Base-by-base conservation (phyloP, 306 rosid genomes). In the Oxytropis ochrocephala region DNA sequence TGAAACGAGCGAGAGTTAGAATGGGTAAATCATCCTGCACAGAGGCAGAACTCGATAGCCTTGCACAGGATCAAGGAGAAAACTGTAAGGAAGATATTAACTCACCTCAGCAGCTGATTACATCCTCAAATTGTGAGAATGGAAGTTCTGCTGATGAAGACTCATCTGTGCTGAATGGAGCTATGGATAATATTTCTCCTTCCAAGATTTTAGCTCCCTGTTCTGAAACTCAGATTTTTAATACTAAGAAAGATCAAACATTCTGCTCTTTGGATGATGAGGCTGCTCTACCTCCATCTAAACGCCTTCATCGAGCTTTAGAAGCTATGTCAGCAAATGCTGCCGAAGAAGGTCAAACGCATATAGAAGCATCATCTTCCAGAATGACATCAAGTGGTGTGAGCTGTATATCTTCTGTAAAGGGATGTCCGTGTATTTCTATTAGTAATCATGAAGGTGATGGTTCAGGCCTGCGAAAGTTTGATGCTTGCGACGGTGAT, bases 281-380 rank as follows among this genome's bases (percentile, higher is more conserved):
- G 85, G 92, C 98, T 65, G 90, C 83, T 81, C 85, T 93, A 65
- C 98, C 98, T 27, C 98, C 97, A 10, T 88, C 98, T 18, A 93
- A 93, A 81, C 94, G 97, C 27, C 97, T 90, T 29, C 97, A 93
- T 73, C 98, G 97, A 36, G 98, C 98, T 79, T 77, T 93, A 55
- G 97, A 93, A 86, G 98, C 98, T 55, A 93, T 90, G 98, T 93
- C 97, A 68, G 98, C 97, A 66, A 85, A 86, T 88, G 96, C 83
- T 59, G 96, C 96, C 32, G 94, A 83, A 72, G 96, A 90, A 75
- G 85, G 75, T 67, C 86, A 79, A 57, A 60, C 72, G 53, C 74
- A 79, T 21, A 63, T 30, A 63, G 79, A 84, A 80, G 81, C 73
- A 50, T 77, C 84, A 17, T 33, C 84, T 10, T 49, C 83, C 24